Evolutionary conservation across 805 yeast species (phyloP), one percentile per base, ranked within the genome.

Genomic region (Lachancea kluyveri): DNA sequence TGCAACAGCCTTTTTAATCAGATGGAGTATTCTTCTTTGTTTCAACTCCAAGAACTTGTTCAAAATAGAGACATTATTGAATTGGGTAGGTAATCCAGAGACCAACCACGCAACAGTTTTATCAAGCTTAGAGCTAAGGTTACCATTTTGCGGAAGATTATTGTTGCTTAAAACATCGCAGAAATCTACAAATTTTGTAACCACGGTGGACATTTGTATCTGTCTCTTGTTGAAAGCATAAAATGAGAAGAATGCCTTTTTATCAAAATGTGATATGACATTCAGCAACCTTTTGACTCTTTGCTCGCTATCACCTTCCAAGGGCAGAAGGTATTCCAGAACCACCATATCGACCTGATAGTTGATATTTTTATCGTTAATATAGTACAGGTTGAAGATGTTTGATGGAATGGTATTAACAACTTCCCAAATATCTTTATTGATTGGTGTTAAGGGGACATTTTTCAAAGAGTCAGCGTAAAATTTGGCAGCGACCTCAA

Each of bases 191-290:
- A 70, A 67, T 36, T 71, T 71, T 2, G 43, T 38, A 6, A 84
- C 33, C 1, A 73, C 84, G 2, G 60, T 52, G 2, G 81, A 59
- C 17, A 73, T 53, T 41, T 78, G 79, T 29, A 68, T 66, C 49
- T 86, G 95, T 30, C 95, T 67, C 45, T 67, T 72, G 30, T 73
- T 68, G 21, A 84, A 71, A 0, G 95, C 90, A 37, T 65, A 57
- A 43, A 86, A 79, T 0, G 94, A 73, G 15, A 71, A 64, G 39
- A 66, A 65, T 0, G 88, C 70, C 40, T 74, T 77, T 2, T 67
- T 67, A 30, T 76, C 72, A 16, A 87, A 62, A 21, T 53, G 57
- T 1, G 59, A 44, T 31, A 73, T 57, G 1, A 83, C 63, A 2
- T 52, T 54, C 27, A 81, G 50, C 2, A 83, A 41, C 31, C 92